phyloP scores from a whole-genome alignment of 2,329 filamentous ascomycete genomes.

The Penicillium sp. region DNA sequence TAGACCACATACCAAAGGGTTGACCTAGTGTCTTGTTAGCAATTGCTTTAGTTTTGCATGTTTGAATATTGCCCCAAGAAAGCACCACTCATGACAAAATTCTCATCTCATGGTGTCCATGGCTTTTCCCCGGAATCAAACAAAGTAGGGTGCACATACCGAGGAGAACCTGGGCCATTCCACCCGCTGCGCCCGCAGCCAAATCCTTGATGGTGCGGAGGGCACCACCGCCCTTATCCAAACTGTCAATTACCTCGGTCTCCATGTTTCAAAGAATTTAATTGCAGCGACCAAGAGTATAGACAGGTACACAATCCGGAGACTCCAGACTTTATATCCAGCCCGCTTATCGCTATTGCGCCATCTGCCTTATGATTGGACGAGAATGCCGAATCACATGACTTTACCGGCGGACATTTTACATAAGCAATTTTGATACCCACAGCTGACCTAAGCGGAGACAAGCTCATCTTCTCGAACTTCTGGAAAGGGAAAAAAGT shows the following conservation, averaged over 20 bases:
- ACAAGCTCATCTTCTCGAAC: conserved; percentile 13
- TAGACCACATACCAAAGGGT: conserved; percentile 57
- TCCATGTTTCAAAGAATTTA: conserved; percentile 25
- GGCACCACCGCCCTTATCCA: conserved; percentile 41
- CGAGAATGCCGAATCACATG: conserved; percentile 33
- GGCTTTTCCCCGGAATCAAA: conserved; percentile 7
- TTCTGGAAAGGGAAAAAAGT: conserved; percentile 19
- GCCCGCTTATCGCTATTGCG: conserved; percentile 22
- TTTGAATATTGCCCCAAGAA: not conserved
- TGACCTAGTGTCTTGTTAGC: conserved; percentile 52
- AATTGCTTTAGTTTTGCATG: not conserved
- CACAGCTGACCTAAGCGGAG: conserved; percentile 4
- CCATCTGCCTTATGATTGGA: conserved; percentile 33
- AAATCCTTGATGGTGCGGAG: conserved; percentile 79
- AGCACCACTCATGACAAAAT: not conserved
- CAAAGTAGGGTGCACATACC: conserved; percentile 55
- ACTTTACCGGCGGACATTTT: conserved; percentile 19
- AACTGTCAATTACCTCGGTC: conserved; percentile 36
- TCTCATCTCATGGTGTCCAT: not conserved
- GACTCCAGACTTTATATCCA: conserved; percentile 13
- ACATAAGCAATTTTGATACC: not conserved
- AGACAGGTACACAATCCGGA: conserved; percentile 4
- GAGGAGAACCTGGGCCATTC: conserved; percentile 88
- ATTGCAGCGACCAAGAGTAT: conserved; percentile 9
- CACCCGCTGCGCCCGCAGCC: conserved; percentile 84